phyloP scores from a whole-genome alignment of 2,329 filamentous ascomycete species.

The Zymoseptoria brevis region DNA sequence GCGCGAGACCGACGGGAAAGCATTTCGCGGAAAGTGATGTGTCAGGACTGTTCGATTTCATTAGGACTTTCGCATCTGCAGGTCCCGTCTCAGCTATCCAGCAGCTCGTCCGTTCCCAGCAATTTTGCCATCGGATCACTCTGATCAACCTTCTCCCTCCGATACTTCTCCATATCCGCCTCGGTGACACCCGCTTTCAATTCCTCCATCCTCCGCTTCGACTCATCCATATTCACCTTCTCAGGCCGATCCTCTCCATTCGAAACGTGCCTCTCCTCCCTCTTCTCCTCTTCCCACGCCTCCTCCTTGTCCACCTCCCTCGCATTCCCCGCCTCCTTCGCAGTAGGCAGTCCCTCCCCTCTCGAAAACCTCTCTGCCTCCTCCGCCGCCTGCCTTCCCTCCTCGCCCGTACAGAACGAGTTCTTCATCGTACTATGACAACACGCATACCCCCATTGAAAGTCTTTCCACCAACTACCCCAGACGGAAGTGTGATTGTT shows the following conservation, averaged over 20 bases:
- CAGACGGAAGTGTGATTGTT: constrained; percentile 92
- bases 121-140: constrained; percentile 84
- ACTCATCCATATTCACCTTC: constrained; percentile 35
- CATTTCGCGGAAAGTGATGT: background rate
- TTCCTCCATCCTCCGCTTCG: constrained; percentile 70
- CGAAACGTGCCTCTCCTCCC: constrained; percentile 34
- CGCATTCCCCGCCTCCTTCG: constrained; percentile 18
- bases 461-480: constrained; percentile 96
- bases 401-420: constrained; percentile 92
- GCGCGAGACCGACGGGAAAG: background rate
- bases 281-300: constrained; percentile 38
- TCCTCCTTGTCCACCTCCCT: constrained; percentile 32
- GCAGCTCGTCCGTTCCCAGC: constrained; percentile 63
- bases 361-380: constrained; percentile 58
- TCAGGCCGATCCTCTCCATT: constrained; percentile 36
- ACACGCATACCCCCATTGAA: constrained; percentile 92
- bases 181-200: constrained; percentile 71
- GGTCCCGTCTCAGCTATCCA: constrained; percentile 25
- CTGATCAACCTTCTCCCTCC: constrained; percentile 62
- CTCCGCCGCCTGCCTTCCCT: constrained; percentile 72
- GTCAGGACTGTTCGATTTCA: background rate
- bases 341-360: constrained; percentile 35
- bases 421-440: constrained; percentile 93
- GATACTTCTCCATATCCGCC: constrained; percentile 79
- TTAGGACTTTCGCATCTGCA: background rate